Evolutionary conservation across 2,329 filamentous ascomycete species (phyloP), one percentile per base, ranked within the genome.

Genomic region (Epichloe gansuensis): DNA sequence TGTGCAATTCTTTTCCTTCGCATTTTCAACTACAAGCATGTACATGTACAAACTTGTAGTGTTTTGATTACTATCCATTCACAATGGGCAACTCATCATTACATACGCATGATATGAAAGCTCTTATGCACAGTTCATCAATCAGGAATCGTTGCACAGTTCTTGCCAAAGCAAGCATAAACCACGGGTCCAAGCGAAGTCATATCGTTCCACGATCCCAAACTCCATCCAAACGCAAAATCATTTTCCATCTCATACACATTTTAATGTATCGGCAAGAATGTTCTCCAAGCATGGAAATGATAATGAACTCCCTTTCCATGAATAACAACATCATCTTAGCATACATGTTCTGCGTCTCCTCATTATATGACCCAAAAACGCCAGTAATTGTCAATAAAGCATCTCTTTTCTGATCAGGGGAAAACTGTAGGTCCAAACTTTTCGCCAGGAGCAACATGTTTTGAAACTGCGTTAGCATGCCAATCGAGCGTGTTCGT

Each of bases 401-500:
- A 46, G 12, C 37, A 21, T 34, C 43, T 52, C 35, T 42, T 46
- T 37, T 11, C 37, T 15, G 15, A 13, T 54, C 44, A 60, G 7
- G 54, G 54, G n/a, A 52, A 57, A 11, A 52, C 50, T 52, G 46
- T 66, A 4, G 78, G 77, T 39, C 78, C 78, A 64, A 82, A 77
- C 3, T 65, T 75, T 57, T 75, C 65, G 1, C 75, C 75, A 1
- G 68, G 59, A 5, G 67, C 58, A 6, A 77, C 61, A 4, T 61
- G 60, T 45, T 62, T 69, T 56, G 71, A 69, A 55, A 78, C 68
- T 2, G 77, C 74, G n/a, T 59, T 57, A 5, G 63, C 68, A 21
- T 56, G 56, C 57, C 69, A 69, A 58, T 81, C 78, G 50, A 75
- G 60, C 3, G 76, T 81, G 34, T 69, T 55, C 46, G 72, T 61